Evolutionary conservation across 495 filamentous ascomycete genomes (phyloP).

Genomic region (Hypoxylon fragiforme): DNA sequence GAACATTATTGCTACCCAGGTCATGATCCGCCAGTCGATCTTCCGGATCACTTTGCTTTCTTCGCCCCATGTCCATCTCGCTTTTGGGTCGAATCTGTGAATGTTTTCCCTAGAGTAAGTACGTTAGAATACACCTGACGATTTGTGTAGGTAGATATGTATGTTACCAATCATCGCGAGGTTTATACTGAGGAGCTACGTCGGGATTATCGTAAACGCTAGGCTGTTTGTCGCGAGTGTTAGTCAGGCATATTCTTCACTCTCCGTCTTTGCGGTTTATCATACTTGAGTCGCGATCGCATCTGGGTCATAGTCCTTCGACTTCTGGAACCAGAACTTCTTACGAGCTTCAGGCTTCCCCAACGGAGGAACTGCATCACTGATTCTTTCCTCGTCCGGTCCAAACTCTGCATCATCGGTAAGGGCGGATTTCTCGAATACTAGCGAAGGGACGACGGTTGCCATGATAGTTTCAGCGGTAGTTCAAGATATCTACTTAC

Average conservation of each 20-base stretch:
- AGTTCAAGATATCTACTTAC: too few species aligned
- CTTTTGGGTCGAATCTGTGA: constrained; percentile 47
- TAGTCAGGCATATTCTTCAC: not conserved
- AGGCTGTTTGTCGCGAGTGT: constrained; percentile 27
- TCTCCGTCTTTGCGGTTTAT: too few species aligned
- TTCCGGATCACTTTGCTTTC: constrained; percentile 44
- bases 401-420: constrained; percentile 19
- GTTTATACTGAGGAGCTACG: constrained; percentile 42
- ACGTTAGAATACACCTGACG: not conserved
- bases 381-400: constrained; percentile 16
- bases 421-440: constrained; percentile 13
- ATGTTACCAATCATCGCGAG: constrained; percentile 43
- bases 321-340: constrained; percentile 50
- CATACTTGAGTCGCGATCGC: constrained; percentile 60
- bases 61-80: constrained; percentile 50
- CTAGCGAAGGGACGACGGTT: constrained; percentile 22
- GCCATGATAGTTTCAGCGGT: constrained; percentile 26
- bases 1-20: constrained; percentile 77
- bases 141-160: not conserved
- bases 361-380: constrained; percentile 39
- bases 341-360: constrained; percentile 41
- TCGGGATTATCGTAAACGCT: constrained; percentile 53
- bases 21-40: constrained; percentile 48
- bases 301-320: constrained; percentile 48
- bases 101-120: constrained; percentile 47